Base-by-base conservation (phyloP, 2,329 filamentous ascomycete species). In the Trichoderma sp. region DNA sequence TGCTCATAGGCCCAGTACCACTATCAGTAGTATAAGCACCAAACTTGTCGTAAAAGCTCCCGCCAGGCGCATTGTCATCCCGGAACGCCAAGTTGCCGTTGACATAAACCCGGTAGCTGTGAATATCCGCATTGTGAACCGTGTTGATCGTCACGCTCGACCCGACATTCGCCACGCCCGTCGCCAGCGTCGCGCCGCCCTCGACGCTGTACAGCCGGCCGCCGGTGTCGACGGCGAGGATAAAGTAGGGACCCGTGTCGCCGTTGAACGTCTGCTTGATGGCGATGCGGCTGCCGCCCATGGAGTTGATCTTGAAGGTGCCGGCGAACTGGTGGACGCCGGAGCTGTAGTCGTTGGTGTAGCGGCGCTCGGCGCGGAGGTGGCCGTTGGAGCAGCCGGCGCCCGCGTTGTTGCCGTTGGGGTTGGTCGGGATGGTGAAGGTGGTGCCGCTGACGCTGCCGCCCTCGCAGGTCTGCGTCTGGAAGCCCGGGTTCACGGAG, bases 211-310 rank as follows among this genome's bases (percentile, higher is more conserved):
- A 72, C 12, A 72, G 63, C 5, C 64, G 43, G 2, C 69, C 69
- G 48, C 60, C 64, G 15, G 62, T 55, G 39, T 69, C 61, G 6
- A 70, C 67, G 3, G 39, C 70, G 65, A 72, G 60, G 55, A 71
- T 68, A 21, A 71, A 72, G 43, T 68, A 72, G 0, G 67, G 68
- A 5, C 70, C 67, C 3, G 24, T 41, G 61, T 67, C 41, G 50
- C 68, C 69, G 65, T 72, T 69, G 65, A 71, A 70, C 3, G 69
- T 72, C 57, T 72, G 71, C 66, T 70, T 70, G 67, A 72, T 68
- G 30, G 70, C 67, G 24, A 72, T 63, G 62, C 66, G 69, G 55
- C 55, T 66, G 58, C 69, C 69, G 5, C 67, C 67, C 57, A 70
- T 63, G 50, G 66, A 70, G 57, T 71, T 69, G 67, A 72, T 71